phyloP scores from a whole-genome alignment of 176 grass and related monocot genomes.

The Oryza meridionalis region DNA sequence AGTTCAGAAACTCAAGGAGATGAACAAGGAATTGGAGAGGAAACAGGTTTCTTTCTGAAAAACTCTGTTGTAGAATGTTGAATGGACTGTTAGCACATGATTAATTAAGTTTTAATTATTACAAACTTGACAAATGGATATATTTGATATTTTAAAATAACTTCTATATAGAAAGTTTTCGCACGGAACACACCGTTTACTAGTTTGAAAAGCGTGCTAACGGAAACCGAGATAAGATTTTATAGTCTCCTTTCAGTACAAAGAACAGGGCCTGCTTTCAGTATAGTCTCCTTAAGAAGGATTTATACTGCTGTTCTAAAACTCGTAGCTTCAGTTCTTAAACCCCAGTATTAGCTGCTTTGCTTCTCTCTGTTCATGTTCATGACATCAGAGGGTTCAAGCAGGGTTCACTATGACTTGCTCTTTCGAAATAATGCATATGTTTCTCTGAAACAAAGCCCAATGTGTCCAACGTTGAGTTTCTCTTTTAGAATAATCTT shows the following conservation, averaged over 20 bases:
- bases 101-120: too few species aligned
- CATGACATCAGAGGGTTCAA: not conserved
- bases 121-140: too few species aligned
- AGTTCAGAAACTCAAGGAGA: conserved; percentile 84
- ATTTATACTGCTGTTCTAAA: conserved; percentile 3
- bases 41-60: conserved; percentile 65
- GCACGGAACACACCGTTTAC: too few species aligned
- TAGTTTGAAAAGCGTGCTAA: too few species aligned
- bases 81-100: not conserved
- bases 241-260: too few species aligned
- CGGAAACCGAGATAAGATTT: too few species aligned
- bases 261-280: not conserved
- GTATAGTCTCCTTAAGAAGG: not conserved
- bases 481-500: not conserved
- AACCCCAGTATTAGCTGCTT: not conserved
- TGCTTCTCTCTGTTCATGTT: conserved; percentile 27
- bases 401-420: not conserved
- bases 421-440: not conserved
- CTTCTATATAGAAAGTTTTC: too few species aligned
- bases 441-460: not conserved
- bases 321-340: conserved; percentile 9
- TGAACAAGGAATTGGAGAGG: conserved; percentile 62
- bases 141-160: too few species aligned
- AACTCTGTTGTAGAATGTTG: not conserved
- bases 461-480: not conserved